These are phyloP conservation scores for Solanum lycopersicoides DNA, from an alignment of 257 asterid species.

Conservation along the genomic window DNA sequence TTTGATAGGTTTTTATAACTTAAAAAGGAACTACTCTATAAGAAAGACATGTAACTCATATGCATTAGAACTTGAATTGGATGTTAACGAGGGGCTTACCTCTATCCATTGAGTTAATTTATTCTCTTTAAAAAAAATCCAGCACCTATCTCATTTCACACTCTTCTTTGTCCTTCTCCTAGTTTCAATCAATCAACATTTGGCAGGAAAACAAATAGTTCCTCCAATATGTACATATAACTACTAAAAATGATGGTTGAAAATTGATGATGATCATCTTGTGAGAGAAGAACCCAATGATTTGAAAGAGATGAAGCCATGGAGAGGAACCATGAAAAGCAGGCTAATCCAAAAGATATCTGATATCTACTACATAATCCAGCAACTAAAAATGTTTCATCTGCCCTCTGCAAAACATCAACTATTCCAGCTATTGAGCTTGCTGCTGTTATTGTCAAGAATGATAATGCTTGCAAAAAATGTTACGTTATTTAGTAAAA, in stretches of 20 bases:
- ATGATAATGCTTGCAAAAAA: constrained; percentile 35
- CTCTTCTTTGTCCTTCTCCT: not conserved
- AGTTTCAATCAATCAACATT: not conserved
- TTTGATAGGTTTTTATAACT: too few species aligned
- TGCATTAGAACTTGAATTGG: too few species aligned
- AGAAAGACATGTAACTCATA: too few species aligned
- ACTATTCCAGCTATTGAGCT: constrained; percentile 56
- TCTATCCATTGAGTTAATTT: not conserved
- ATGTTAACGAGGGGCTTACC: not conserved
- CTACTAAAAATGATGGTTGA: not conserved
- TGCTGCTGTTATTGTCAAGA: constrained; percentile 61
- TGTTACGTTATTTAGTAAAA: not conserved
- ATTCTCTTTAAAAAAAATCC: not conserved
- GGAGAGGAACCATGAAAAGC: constrained; percentile 52
- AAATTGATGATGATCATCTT: not conserved
- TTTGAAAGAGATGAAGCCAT: constrained; percentile 48
- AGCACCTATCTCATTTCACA: not conserved
- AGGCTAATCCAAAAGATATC: constrained; percentile 48
- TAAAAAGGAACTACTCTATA: too few species aligned
- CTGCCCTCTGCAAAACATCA: constrained; percentile 49
- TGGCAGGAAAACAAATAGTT: not conserved
- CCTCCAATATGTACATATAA: not conserved
- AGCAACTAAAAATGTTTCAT: constrained; percentile 44
- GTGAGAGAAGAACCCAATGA: constrained; percentile 54
- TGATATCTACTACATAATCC: constrained; percentile 43